Evolutionary conservation across 176 grass and related monocot species (phyloP), one percentile per base, ranked within the genome.

Genomic region (Aegilops umbellulata): DNA sequence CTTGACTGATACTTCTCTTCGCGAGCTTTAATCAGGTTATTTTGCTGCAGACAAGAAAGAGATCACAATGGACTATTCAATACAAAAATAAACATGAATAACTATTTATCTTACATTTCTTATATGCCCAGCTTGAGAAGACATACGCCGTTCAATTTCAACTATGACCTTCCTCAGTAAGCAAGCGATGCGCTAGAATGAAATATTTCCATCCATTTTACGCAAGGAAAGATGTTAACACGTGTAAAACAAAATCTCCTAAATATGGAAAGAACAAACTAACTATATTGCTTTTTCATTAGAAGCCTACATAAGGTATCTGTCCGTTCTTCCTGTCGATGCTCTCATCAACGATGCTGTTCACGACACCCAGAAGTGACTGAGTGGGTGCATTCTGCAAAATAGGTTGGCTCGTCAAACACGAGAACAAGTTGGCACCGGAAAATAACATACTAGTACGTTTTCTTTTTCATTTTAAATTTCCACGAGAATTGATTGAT

Each of bases 1-100:
- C 92, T 94, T 34, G 89, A 94, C 26, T 89, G 86, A 85, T 91
- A 94, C 71, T 94, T 94, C 87, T 94, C 89, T 84, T 94, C 92
- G 2, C 89, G 92, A 74, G 92, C 86, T 89, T 91, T 94, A 67
- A 91, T 91, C 23, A 91, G 55, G 85, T 94, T 94, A 64, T 91
- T 91, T 94, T 94, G 92, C 89, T 91, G 84, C 65, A 87, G n/a
- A 87, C 19, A 92, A 55, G 66, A 81, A 89, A 92, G 80, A 67
- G 77, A 81, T 83, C 77, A 80, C 81, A 84, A 81, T 60, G 36
- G 66, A 46, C 26, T 82, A 84, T 74, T 46, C 17, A 34, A 7
- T 17, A 77, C 39, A 34, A 65, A 77, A 67, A 84, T 30, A 30
- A 67, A 82, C 32, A 35, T 15, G 51, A 34, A 34, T 13, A 66